A percentile compares a stretch with the other conserved stretches of the same genome.
Evolutionary conservation across 2,329 filamentous ascomycete species (phyloP).

Genomic region (Didymella arachidicola): DNA sequence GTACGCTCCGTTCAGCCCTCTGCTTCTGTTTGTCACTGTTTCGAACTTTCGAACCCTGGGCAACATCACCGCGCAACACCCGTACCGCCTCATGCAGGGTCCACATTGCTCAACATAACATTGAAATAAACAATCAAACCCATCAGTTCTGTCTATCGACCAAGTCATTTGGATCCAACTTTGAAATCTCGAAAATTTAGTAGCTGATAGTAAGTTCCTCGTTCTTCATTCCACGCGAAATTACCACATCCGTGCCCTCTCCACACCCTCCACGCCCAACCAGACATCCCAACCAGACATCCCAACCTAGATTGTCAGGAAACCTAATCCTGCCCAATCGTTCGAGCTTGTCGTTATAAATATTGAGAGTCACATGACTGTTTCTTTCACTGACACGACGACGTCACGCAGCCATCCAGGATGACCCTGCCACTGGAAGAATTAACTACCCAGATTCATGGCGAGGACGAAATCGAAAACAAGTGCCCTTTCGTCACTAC

Average conservation of each 20-base stretch:
- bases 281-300: neutral
- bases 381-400: conserved; percentile 16
- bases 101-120: conserved; percentile 16
- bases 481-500: conserved; percentile 17
- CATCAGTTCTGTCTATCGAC: neutral
- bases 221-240: conserved; percentile 10
- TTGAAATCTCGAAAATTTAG: neutral
- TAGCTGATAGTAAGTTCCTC: conserved; percentile 1
- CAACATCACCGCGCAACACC: conserved; percentile 5
- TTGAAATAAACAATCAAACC: conserved; percentile 7
- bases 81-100: conserved; percentile 10
- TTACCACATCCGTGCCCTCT: conserved; percentile 11
- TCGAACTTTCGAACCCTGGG: neutral
- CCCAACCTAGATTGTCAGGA: conserved; percentile 1
- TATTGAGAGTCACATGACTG: conserved; percentile 7
- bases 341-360: neutral
- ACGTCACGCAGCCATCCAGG: conserved; percentile 11
- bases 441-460: neutral
- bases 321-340: neutral
- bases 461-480: conserved; percentile 7
- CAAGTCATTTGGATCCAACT: neutral
- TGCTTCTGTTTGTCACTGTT: conserved; percentile 2
- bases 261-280: conserved; percentile 3
- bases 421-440: conserved; percentile 1
- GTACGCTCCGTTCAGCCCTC: neutral